Conservation (phyloP, 1,284 basidiomycete species). For the Pseudozyma sp. region DNA sequence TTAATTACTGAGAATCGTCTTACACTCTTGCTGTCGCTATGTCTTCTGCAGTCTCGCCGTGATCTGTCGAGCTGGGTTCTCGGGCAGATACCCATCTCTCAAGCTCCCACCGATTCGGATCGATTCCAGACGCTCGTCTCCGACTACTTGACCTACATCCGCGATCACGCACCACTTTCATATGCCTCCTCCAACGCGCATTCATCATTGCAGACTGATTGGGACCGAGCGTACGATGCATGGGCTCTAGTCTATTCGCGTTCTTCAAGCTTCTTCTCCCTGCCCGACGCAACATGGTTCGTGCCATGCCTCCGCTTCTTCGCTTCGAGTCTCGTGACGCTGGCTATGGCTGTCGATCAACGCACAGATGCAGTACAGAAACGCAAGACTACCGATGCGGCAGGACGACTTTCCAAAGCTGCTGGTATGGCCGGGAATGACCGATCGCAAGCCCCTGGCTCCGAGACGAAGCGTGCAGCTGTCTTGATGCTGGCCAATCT, state of each 20-base stretch:
- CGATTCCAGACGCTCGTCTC: slow-evolving; percentile 49
- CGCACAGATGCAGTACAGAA: slow-evolving; percentile 32
- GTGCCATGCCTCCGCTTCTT: slow-evolving; percentile 53
- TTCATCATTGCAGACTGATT: slow-evolving; percentile 19
- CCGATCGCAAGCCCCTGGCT: slow-evolving; percentile 51
- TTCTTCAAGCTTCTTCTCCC: slow-evolving; percentile 63
- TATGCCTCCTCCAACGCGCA: slow-evolving; percentile 15
- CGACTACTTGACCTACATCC: slow-evolving; percentile 41
- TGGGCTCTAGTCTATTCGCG: slow-evolving; percentile 59
- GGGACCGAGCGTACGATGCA: slow-evolving; percentile 52
- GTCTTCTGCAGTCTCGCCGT: slow-evolving; percentile 17
- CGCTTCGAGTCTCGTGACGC: slow-evolving; percentile 43
- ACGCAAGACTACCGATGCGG: slow-evolving; percentile 66
- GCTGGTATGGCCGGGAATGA: slow-evolving; percentile 66
- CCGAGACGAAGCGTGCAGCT: slow-evolving; percentile 62
- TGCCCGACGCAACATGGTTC: slow-evolving; percentile 67
- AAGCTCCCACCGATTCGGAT: slow-evolving; percentile 41
- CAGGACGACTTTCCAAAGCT: slow-evolving; percentile 62
- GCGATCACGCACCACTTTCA: slow-evolving; percentile 30
- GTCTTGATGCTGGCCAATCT: slow-evolving; percentile 65
- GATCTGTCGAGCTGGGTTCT: slow-evolving; percentile 38
- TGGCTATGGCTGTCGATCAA: slow-evolving; percentile 46
- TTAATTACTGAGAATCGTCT: background rate
- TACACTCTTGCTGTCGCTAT: background rate
- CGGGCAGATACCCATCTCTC: slow-evolving; percentile 29